A percentile compares a stretch with the other conserved stretches of the same genome.
Conservation (phyloP, 305 asterid species). For the Fraxinus floribunda region DNA sequence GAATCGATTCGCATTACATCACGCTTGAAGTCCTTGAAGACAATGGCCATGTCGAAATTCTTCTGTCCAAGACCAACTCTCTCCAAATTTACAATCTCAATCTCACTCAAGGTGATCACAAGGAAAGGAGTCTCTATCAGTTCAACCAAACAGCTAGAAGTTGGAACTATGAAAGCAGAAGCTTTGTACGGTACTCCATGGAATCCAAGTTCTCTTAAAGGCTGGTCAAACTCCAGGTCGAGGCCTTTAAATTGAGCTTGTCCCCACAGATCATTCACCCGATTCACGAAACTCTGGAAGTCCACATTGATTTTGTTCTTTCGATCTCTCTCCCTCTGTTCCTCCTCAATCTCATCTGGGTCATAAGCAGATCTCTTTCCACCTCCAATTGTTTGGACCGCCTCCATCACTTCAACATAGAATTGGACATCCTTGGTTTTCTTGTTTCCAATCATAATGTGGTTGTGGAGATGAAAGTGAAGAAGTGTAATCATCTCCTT, state of each 20-base stretch:
- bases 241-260: constrained; percentile 55
- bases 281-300: constrained; percentile 64
- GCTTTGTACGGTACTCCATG: constrained; percentile 75
- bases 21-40: constrained; percentile 81
- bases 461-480: constrained; percentile 78
- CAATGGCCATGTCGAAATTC: constrained; percentile 79
- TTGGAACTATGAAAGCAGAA: constrained; percentile 68
- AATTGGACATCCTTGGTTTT: constrained; percentile 80
- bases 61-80: constrained; percentile 90
- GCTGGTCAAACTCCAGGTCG: constrained; percentile 82
- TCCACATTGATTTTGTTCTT: constrained; percentile 72
- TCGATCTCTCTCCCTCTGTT: constrained; percentile 75
- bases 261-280: constrained; percentile 75
- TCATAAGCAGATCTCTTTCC: constrained; percentile 74
- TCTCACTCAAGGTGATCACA: constrained; percentile 64
- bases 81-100: constrained; percentile 78
- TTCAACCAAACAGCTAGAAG: constrained; percentile 79
- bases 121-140: constrained; percentile 70
- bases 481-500: constrained; percentile 80
- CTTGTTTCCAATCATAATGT: constrained; percentile 85
- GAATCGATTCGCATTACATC: constrained; percentile 76
- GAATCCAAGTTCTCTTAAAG: constrained; percentile 75
- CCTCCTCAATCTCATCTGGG: constrained; percentile 92
- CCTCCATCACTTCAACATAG: constrained; percentile 81
- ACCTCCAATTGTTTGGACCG: constrained; percentile 69